Percentiles rank a stretch among this genome's conserved stretches.
These are phyloP conservation scores for Pseudogymnoascus sp. DNA, from an alignment of 2,329 filamentous ascomycete species.

Conservation along the genomic window DNA sequence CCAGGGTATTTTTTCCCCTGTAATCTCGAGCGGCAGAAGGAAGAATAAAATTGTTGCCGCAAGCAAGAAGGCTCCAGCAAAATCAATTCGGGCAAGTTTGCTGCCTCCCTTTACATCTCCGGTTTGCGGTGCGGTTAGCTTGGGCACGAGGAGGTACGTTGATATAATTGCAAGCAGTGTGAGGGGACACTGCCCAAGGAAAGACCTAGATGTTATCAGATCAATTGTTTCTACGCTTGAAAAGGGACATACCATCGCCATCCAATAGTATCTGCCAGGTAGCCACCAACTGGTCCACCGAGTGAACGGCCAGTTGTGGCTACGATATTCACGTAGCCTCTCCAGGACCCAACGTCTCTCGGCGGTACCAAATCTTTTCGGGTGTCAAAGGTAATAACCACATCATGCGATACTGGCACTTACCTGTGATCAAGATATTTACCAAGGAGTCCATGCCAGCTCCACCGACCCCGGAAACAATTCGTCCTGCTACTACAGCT, in stretches of 20 bases:
- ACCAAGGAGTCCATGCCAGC: conserved; percentile 44
- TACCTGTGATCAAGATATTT: conserved; percentile 44
- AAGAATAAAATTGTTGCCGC: conserved; percentile 35
- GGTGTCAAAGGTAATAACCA: neutral
- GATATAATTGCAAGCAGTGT: conserved; percentile 13
- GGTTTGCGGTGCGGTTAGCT: conserved; percentile 10
- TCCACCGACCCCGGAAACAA: conserved; percentile 43
- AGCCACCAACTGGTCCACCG: conserved; percentile 49
- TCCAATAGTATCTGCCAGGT: conserved; percentile 50
- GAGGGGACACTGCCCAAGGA: neutral
- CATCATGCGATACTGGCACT: neutral
- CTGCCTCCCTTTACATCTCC: conserved; percentile 11
- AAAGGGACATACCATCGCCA: conserved; percentile 46
- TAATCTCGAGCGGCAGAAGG: conserved; percentile 41
- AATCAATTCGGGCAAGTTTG: conserved; percentile 47
- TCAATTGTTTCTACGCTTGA: neutral
- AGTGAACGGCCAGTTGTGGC: conserved; percentile 43
- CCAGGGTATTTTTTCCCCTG: conserved; percentile 36
- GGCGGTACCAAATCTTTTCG: conserved; percentile 40
- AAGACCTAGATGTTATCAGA: neutral
- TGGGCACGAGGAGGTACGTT: conserved; percentile 1
- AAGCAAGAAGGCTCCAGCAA: conserved; percentile 44
- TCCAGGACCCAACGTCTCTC: conserved; percentile 45
- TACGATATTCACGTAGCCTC: conserved; percentile 44
- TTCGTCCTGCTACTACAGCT: conserved; percentile 41